Conservation (phyloP, 139 green algal species). For the Chlamydomonas applanata region DNA sequence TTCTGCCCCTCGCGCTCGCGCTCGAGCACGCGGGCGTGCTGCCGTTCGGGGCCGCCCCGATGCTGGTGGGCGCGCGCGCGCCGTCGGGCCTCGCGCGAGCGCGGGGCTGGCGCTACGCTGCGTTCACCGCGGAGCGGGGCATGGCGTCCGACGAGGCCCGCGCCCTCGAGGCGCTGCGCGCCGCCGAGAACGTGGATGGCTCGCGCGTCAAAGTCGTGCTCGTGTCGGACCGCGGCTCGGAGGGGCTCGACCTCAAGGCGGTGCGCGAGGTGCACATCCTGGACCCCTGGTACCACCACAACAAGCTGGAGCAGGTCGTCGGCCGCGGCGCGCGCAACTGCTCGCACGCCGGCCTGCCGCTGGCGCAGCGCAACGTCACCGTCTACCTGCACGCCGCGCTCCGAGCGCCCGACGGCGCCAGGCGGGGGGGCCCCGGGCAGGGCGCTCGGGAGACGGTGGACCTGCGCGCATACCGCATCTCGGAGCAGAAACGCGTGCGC, state of each 20-base stretch:
- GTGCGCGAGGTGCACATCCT: conserved; percentile 26
- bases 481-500: neutral
- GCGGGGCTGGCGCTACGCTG: neutral
- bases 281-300: conserved; percentile 27
- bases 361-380: conserved; percentile 12
- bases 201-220: conserved; percentile 8
- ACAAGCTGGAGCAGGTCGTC: conserved; percentile 20
- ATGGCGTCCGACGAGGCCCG: neutral
- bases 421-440: too few relatives aligned
- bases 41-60: too few relatives aligned
- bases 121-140: neutral
- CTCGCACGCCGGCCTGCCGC: conserved; percentile 15
- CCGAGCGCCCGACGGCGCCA: too few relatives aligned
- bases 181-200: neutral
- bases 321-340: conserved; percentile 15
- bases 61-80: too few relatives aligned
- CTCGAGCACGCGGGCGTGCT: too few relatives aligned
- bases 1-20: too few relatives aligned
- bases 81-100: too few relatives aligned
- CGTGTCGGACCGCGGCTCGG: conserved; percentile 1
- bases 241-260: conserved; percentile 19
- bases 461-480: neutral
- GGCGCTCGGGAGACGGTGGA: conserved; percentile 10
- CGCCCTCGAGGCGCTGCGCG: neutral
- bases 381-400: conserved; percentile 28